These are phyloP conservation scores for Candida dajiaensis DNA, from an alignment of 805 yeast genomes.

Conservation along the genomic window DNA sequence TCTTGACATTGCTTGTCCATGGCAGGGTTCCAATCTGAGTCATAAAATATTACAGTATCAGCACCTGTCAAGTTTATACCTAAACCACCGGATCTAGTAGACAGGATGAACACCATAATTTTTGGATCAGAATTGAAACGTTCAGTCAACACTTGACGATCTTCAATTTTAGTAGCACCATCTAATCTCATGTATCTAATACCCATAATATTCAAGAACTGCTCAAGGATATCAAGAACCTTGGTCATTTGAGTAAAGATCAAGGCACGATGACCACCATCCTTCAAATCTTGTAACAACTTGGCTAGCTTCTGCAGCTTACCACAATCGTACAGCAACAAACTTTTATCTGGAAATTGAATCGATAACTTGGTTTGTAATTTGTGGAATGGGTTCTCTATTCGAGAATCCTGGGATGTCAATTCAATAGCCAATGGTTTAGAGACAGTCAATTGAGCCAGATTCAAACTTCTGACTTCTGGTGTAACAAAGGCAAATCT, in stretches of 20 bases:
- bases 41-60: conserved; percentile 96
- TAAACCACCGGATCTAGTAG: conserved; percentile 96
- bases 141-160: conserved; percentile 90
- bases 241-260: conserved; percentile 98
- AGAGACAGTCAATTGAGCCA: conserved; percentile 49
- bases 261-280: conserved; percentile 87
- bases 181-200: conserved; percentile 91
- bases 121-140: conserved; percentile 81
- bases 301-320: conserved; percentile 81
- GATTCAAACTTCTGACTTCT: conserved; percentile 68
- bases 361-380: conserved; percentile 82
- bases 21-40: conserved; percentile 99
- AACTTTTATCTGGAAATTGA: conserved; percentile 92
- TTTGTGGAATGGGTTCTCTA: conserved; percentile 60
- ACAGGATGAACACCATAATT: conserved; percentile 85
- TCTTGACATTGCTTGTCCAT: conserved; percentile 99
- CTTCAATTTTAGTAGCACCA: conserved; percentile 97
- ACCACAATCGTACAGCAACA: conserved; percentile 94
- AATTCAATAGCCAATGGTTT: conserved; percentile 26
- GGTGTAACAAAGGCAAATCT: conserved; percentile 88
- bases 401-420: conserved; percentile 23
- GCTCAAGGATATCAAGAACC: conserved; percentile 88
- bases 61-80: conserved; percentile 98
- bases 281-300: conserved; percentile 68
- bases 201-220: conserved; percentile 90